phyloP scores from a whole-genome alignment of 805 yeast species.

The Saccharomycopsis guyanensis region DNA sequence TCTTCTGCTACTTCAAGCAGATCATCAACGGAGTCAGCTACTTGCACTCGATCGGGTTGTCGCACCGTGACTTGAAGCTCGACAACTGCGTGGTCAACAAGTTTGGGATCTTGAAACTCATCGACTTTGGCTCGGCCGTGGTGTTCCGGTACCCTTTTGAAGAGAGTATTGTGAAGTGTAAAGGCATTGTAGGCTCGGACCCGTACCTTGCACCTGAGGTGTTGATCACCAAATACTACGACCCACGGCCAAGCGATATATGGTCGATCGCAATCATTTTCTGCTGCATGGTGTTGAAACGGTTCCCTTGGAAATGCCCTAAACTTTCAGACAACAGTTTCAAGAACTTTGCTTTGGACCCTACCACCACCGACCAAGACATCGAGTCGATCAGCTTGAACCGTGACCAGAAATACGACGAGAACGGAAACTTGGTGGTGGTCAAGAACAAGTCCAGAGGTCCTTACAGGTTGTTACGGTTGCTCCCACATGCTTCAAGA shows the following conservation, averaged over 20 bases:
- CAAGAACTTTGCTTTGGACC: conserved; percentile 45
- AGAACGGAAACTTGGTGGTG: conserved; percentile 22
- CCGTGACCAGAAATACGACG: conserved; percentile 22
- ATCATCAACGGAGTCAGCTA: conserved; percentile 65
- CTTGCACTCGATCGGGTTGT: conserved; percentile 68
- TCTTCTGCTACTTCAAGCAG: conserved; percentile 75
- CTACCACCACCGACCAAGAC: conserved; percentile 57
- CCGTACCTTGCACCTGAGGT: conserved; percentile 87
- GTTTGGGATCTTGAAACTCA: conserved; percentile 67
- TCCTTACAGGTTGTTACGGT: conserved; percentile 71
- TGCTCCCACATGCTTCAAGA: conserved; percentile 76
- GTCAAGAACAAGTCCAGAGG: conserved; percentile 48
- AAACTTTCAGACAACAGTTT: conserved; percentile 63
- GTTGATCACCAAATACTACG: conserved; percentile 46
- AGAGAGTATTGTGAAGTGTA: conserved; percentile 50
- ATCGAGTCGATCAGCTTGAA: conserved; percentile 25
- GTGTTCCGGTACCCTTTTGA: conserved; percentile 75
- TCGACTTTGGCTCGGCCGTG: conserved; percentile 81
- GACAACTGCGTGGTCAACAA: conserved; percentile 77
- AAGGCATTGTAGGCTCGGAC: conserved; percentile 79
- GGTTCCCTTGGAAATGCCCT: conserved; percentile 88
- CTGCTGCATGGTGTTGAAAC: conserved; percentile 78
- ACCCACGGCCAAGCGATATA: conserved; percentile 72
- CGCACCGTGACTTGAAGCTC: conserved; percentile 75
- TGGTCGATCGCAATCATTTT: conserved; percentile 83